A percentile compares a stretch with the other conserved stretches of the same genome.
Evolutionary conservation across 441 rosid genomes (phyloP).

Genomic region (Macaranga tanarius): DNA sequence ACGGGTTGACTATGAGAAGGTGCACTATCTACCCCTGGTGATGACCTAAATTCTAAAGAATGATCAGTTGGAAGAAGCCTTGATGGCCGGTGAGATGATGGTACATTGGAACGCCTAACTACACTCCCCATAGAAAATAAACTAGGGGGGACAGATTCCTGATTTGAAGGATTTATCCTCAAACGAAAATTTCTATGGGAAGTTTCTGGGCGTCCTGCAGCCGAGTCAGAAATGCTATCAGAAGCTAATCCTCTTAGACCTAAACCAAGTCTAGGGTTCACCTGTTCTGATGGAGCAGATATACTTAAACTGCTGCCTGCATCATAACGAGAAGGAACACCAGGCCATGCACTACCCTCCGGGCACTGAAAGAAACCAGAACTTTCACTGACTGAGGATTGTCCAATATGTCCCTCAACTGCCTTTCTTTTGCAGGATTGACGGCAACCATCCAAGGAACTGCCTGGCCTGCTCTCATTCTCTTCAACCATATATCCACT

Average conservation of each 20-base stretch:
- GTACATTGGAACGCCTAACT: conserved; percentile 43
- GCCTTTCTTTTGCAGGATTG: conserved; percentile 83
- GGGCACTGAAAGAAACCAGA: conserved; percentile 52
- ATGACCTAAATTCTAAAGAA: conserved; percentile 44
- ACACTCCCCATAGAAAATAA: conserved; percentile 46
- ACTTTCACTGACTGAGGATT: conserved; percentile 55
- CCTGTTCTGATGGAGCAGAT: conserved; percentile 44
- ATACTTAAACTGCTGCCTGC: conserved; percentile 44
- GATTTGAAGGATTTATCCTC: conserved; percentile 55
- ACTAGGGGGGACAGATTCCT: conserved; percentile 44
- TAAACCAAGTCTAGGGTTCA: conserved; percentile 44
- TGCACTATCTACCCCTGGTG: conserved; percentile 38
- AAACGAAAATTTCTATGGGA: conserved; percentile 58
- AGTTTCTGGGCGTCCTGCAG: conserved; percentile 38
- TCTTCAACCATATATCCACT: conserved; percentile 41
- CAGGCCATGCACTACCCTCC: conserved; percentile 53
- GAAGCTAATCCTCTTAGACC: conserved; percentile 48
- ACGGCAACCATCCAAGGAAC: conserved; percentile 56
- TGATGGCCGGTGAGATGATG: conserved; percentile 41
- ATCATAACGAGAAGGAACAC: conserved; percentile 34
- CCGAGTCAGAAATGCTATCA: conserved; percentile 34
- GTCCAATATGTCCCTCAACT: conserved; percentile 59
- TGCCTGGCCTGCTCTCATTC: conserved; percentile 44
- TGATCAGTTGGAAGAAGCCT: conserved; percentile 46
- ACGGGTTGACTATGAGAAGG: conserved; percentile 43